These are phyloP conservation scores for Boletus fagicola DNA, from an alignment of 768 basidiomycete species.

Conservation along the genomic window DNA sequence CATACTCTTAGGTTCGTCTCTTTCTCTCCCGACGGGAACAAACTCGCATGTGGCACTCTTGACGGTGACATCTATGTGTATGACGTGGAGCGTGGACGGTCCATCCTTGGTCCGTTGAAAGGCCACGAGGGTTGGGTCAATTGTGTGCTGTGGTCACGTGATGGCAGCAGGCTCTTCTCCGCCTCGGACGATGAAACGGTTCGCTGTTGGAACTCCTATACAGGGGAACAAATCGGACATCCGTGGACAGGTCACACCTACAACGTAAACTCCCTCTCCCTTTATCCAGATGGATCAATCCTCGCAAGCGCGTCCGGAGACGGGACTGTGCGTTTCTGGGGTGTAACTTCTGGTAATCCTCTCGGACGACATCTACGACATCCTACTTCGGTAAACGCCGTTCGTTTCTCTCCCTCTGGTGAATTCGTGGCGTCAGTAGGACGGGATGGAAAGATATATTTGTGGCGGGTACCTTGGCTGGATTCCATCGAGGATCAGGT, in stretches of 20 bases:
- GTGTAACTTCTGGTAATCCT: background rate
- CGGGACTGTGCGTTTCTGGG: constrained; percentile 8
- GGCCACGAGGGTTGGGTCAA: no score
- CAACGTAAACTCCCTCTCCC: no score
- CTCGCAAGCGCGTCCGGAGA: constrained; percentile 13
- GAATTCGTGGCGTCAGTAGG: background rate
- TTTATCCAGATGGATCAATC: background rate
- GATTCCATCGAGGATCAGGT: background rate
- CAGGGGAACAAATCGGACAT: background rate
- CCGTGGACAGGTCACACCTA: constrained; percentile 9
- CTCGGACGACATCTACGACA: constrained; percentile 5
- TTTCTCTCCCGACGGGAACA: constrained; percentile 4
- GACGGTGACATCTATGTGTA: background rate
- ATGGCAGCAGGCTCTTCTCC: no score
- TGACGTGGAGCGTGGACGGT: background rate
- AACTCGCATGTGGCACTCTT: background rate
- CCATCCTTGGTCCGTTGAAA: no score
- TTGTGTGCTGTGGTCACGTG: no score
- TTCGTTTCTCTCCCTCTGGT: background rate
- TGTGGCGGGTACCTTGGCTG: background rate
- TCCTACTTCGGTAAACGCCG: fast-evolving
- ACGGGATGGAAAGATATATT: background rate
- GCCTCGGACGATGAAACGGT: background rate
- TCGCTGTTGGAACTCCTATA: constrained; percentile 6
- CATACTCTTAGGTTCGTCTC: background rate